Percentiles rank a stretch among this genome's conserved stretches.
phyloP scores from a whole-genome alignment of 345 rosid genomes.

The Anastatica hierochuntica region DNA sequence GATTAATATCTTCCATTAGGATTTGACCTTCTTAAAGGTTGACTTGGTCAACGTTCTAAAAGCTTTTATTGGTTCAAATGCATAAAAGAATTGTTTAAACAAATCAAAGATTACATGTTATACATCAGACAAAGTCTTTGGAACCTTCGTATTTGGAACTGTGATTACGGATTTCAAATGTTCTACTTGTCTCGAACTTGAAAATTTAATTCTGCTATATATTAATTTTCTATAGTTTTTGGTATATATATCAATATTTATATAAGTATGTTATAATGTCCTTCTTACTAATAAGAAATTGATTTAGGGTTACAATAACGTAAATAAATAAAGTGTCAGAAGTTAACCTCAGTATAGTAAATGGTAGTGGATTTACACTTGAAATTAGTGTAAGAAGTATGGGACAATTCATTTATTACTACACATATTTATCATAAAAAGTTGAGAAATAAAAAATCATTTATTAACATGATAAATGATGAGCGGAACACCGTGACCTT shows the following conservation, averaged over 20 bases:
- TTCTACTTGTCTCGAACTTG: conserved; percentile 26
- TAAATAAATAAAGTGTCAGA: background rate
- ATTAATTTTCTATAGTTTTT: too few relatives aligned
- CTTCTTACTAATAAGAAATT: too few relatives aligned
- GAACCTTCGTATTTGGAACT: conserved; percentile 32
- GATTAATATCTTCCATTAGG: conserved; percentile 2
- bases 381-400: conserved; percentile 15
- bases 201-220: too few relatives aligned
- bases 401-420: conserved; percentile 4
- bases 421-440: too few relatives aligned
- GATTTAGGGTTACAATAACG: too few relatives aligned
- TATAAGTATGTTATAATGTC: too few relatives aligned
- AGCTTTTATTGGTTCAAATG: background rate
- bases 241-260: too few relatives aligned
- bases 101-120: conserved; percentile 18
- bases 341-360: conserved; percentile 1
- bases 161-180: conserved; percentile 31
- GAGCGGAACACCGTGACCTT: too few relatives aligned
- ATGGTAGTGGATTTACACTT: conserved; percentile 16
- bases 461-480: too few relatives aligned
- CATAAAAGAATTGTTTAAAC: conserved; percentile 13
- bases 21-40: conserved; percentile 9
- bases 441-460: too few relatives aligned
- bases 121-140: conserved; percentile 23
- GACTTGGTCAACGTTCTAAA: conserved; percentile 4